Evolutionary conservation across 257 asterid species (phyloP).

Genomic region (Ilex asprella): DNA sequence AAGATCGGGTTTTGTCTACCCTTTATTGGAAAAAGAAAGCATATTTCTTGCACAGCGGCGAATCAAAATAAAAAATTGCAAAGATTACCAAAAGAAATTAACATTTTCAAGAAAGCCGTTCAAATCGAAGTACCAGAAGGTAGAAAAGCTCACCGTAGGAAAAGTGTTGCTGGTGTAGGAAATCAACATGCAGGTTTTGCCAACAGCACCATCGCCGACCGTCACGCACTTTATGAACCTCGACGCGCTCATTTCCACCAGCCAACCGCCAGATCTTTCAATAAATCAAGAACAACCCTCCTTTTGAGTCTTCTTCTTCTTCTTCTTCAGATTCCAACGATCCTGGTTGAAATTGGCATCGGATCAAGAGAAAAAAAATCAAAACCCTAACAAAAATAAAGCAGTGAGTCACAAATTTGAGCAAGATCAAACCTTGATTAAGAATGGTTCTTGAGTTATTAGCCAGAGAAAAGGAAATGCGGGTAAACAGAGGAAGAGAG

Average conservation of each 20-base stretch:
- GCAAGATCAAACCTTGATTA: not conserved
- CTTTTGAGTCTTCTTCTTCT: not conserved
- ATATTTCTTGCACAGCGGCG: not conserved
- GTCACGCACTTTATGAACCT: not conserved
- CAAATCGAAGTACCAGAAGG: not conserved
- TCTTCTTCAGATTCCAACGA: not conserved
- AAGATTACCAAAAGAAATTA: no score
- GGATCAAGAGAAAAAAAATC: not conserved
- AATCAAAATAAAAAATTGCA: not conserved
- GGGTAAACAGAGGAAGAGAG: no score
- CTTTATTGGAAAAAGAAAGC: not conserved
- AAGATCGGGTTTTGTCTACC: no score
- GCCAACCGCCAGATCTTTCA: not conserved
- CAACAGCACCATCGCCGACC: not conserved
- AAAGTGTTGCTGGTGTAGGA: not conserved
- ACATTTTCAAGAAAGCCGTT: not conserved
- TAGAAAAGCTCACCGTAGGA: not conserved
- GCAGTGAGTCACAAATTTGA: not conserved
- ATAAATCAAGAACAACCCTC: not conserved
- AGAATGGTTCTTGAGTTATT: not conserved
- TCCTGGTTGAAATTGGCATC: not conserved
- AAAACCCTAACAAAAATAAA: not conserved
- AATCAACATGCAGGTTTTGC: not conserved
- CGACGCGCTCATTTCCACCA: not conserved
- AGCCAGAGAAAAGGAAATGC: not conserved